Evolutionary conservation across 768 basidiomycete genomes (phyloP).

Genomic region (Clavaria fumosa): DNA sequence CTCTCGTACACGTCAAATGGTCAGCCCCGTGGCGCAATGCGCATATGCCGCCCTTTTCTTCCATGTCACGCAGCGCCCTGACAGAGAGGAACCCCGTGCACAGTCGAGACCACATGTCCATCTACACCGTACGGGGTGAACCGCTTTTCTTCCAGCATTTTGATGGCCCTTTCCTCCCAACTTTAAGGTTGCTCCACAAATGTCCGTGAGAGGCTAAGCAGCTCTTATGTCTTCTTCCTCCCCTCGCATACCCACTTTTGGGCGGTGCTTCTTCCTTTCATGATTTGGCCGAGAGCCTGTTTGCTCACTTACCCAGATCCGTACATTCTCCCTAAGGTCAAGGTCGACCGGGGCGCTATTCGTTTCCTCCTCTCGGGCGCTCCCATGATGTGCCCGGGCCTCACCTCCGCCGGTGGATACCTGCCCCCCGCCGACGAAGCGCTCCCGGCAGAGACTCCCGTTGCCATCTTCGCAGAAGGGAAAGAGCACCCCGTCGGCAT

Average conservation of each 20-base stretch:
- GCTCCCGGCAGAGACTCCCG: slow-evolving; percentile 55
- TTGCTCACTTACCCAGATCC: slow-evolving; percentile 47
- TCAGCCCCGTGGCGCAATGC: slow-evolving; percentile 23
- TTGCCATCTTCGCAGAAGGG: slow-evolving; percentile 92
- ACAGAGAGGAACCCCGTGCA: too few species aligned
- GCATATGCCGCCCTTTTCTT: slow-evolving; percentile 11
- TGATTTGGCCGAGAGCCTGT: neutral
- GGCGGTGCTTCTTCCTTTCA: slow-evolving; percentile 3
- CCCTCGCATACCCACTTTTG: too few species aligned
- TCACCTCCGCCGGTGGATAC: slow-evolving; percentile 83
- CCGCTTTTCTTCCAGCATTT: slow-evolving; percentile 94
- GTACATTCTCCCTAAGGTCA: slow-evolving; percentile 72
- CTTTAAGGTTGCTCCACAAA: slow-evolving; percentile 78
- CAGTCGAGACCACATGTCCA: slow-evolving; percentile 91
- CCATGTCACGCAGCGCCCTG: slow-evolving; percentile 14
- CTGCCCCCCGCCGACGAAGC: slow-evolving; percentile 61
- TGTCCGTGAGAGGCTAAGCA: slow-evolving; percentile 50
- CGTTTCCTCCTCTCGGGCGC: slow-evolving; percentile 90
- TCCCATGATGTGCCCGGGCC: slow-evolving; percentile 94
- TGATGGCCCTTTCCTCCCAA: slow-evolving; percentile 86
- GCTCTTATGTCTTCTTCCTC: too few species aligned
- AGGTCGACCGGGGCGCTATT: slow-evolving; percentile 93
- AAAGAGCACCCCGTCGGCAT: slow-evolving; percentile 86
- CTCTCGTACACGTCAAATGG: slow-evolving; percentile 89
- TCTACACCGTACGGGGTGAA: slow-evolving; percentile 77